Evolutionary conservation across 805 yeast species (phyloP).

Genomic region (Teunomyces stri): DNA sequence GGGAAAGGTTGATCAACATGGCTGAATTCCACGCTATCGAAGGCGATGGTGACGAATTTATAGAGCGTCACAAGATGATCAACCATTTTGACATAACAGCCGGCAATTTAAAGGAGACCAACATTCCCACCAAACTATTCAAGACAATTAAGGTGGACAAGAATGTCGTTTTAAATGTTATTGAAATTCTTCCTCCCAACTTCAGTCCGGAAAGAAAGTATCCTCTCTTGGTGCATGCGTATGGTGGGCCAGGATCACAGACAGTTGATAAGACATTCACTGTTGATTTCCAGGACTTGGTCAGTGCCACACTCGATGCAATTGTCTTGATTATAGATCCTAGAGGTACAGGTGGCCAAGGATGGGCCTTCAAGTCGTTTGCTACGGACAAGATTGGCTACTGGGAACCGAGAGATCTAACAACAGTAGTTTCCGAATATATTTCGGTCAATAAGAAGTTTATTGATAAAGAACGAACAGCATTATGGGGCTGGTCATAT

Average conservation of each 20-base stretch:
- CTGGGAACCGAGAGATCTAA: constrained; percentile 75
- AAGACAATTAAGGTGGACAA: constrained; percentile 27
- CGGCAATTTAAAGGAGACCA: constrained; percentile 28
- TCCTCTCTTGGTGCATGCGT: constrained; percentile 65
- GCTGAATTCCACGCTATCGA: constrained; percentile 12
- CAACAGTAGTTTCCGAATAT: constrained; percentile 49
- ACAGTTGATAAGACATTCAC: constrained; percentile 47
- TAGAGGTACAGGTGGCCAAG: constrained; percentile 78
- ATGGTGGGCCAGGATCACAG: constrained; percentile 83
- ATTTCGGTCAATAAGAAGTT: constrained; percentile 40
- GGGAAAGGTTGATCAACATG: constrained; percentile 22
- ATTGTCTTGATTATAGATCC: constrained; percentile 72
- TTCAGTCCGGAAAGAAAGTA: constrained; percentile 48
- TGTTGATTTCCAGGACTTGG: constrained; percentile 57
- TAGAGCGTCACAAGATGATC: constrained; percentile 12
- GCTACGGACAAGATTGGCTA: constrained; percentile 60
- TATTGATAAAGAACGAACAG: constrained; percentile 62
- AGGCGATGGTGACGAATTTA: constrained; percentile 11
- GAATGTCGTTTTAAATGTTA: constrained; percentile 44
- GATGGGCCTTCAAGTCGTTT: constrained; percentile 62
- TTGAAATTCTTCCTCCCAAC: constrained; percentile 62
- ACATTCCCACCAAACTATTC: constrained; percentile 51
- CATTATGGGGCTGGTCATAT: constrained; percentile 98
- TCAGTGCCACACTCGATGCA: constrained; percentile 55
- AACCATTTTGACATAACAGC: constrained; percentile 18